Evolutionary conservation across 345 rosid species (phyloP).

Genomic region (Aquilaria sinensis): DNA sequence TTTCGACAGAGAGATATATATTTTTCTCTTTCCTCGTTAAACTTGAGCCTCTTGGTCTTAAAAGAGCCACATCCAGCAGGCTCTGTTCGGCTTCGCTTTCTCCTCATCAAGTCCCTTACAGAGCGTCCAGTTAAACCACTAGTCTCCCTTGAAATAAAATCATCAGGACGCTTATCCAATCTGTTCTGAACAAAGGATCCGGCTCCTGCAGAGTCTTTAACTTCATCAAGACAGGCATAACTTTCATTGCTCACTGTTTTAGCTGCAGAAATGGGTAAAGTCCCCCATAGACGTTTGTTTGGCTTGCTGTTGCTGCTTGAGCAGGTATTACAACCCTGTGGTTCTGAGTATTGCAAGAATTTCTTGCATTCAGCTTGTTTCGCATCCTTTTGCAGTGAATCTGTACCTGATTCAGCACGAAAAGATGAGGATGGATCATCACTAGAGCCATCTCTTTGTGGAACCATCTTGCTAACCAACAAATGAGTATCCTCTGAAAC

Average conservation of each 20-base stretch:
- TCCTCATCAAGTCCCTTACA: slow-evolving; percentile 85
- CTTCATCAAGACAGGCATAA: slow-evolving; percentile 25
- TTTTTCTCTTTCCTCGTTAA: slow-evolving; percentile 20
- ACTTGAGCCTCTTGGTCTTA: slow-evolving; percentile 26
- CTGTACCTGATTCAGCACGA: slow-evolving; percentile 29
- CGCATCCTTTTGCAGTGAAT: slow-evolving; percentile 29
- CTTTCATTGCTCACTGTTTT: slow-evolving; percentile 22
- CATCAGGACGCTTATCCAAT: slow-evolving; percentile 22
- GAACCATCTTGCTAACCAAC: slow-evolving; percentile 32
- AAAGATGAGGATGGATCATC: slow-evolving; percentile 32
- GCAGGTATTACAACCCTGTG: slow-evolving; percentile 20
- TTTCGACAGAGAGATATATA: slow-evolving; percentile 16
- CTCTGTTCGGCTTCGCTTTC: slow-evolving; percentile 47
- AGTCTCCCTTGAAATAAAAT: slow-evolving; percentile 22
- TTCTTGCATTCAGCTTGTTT: slow-evolving; percentile 27
- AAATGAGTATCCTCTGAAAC: slow-evolving; percentile 21
- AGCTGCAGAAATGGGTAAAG: slow-evolving; percentile 45
- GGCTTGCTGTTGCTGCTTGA: slow-evolving; percentile 28
- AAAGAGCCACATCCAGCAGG: slow-evolving; percentile 29
- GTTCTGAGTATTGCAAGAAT: slow-evolving; percentile 19
- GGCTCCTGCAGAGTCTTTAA: slow-evolving; percentile 16
- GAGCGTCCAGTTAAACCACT: slow-evolving; percentile 43
- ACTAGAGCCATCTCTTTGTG: slow-evolving; percentile 43
- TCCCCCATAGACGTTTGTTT: slow-evolving; percentile 51
- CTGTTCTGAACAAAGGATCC: slow-evolving; percentile 22